phyloP scores from a whole-genome alignment of 2,329 filamentous ascomycete species.

The Talaromyces sp. region DNA sequence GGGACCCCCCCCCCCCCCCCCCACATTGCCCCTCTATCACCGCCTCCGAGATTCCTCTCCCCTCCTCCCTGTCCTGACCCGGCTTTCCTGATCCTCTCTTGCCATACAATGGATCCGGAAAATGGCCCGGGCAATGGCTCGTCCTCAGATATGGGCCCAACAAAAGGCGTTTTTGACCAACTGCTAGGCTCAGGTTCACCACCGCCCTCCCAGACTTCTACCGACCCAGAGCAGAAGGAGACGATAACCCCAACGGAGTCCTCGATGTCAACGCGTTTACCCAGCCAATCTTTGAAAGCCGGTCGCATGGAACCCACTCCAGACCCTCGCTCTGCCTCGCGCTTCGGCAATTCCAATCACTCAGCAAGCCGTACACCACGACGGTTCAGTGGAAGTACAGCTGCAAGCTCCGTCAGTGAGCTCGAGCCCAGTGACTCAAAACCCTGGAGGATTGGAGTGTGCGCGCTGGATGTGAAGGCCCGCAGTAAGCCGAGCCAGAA shows the following conservation, averaged over 20 bases:
- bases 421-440: conserved; percentile 52
- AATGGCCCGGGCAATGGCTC: conserved; percentile 26
- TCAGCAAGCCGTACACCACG: conserved; percentile 72
- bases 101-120: conserved; percentile 24
- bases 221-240: conserved; percentile 19
- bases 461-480: conserved; percentile 92
- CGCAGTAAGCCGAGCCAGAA: conserved; percentile 96
- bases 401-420: conserved; percentile 74
- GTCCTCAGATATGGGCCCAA: conserved; percentile 44
- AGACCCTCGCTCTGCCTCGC: conserved; percentile 40
- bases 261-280: conserved; percentile 11
- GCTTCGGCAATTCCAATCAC: conserved; percentile 36
- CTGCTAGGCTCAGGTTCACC: conserved; percentile 11
- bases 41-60: not conserved
- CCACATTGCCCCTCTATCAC: conserved; percentile 7
- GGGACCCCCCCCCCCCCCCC: not conserved
- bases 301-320: conserved; percentile 24
- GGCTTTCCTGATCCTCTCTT: conserved; percentile 3
- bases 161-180: conserved; percentile 25
- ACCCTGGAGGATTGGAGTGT: conserved; percentile 80
- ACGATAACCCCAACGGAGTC: conserved; percentile 3
- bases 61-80: not conserved
- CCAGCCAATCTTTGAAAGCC: conserved; percentile 18
- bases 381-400: conserved; percentile 79
- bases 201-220: not conserved